Conservation (phyloP, 495 filamentous ascomycete species). For the Cairneyella variabilis region DNA sequence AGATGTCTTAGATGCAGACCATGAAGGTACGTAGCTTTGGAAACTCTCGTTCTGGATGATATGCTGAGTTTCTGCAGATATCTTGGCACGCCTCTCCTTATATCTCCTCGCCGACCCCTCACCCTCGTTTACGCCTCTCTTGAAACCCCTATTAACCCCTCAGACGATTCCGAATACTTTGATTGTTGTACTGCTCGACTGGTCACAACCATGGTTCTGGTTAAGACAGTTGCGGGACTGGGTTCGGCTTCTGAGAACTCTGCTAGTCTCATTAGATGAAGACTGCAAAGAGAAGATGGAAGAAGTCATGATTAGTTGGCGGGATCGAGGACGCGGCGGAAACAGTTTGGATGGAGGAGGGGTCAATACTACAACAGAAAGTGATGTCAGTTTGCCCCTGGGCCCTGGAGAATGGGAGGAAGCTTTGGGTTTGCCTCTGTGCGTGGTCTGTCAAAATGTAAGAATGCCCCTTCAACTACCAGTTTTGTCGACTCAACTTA, state of each 20-base stretch:
- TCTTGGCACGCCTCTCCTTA: constrained; percentile 83
- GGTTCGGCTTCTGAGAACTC: constrained; percentile 73
- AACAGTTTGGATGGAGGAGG: constrained; percentile 41
- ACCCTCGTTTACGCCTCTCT: constrained; percentile 74
- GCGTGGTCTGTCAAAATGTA: constrained; percentile 92
- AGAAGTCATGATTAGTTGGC: constrained; percentile 67
- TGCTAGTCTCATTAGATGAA: constrained; percentile 69
- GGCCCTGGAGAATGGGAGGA: constrained; percentile 96
- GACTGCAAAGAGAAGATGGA: constrained; percentile 79
- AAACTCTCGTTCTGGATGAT: not conserved
- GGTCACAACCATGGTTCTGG: constrained; percentile 92
- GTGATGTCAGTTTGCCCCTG: constrained; percentile 68
- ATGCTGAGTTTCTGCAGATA: constrained; percentile 52
- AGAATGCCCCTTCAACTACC: constrained; percentile 24
- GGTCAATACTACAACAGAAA: constrained; percentile 40
- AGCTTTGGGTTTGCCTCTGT: constrained; percentile 80
- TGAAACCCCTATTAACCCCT: constrained; percentile 81
- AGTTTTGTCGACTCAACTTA: constrained; percentile 1
- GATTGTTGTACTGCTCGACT: constrained; percentile 85
- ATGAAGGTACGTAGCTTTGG: constrained; percentile 61
- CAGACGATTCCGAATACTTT: constrained; percentile 83
- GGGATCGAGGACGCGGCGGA: constrained; percentile 52
- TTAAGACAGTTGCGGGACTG: constrained; percentile 81
- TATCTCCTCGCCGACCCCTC: constrained; percentile 84
- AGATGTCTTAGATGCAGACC: constrained; percentile 91